Percentiles rank a stretch among this genome's conserved stretches.
Evolutionary conservation across 257 asterid genomes (phyloP).

Genomic region (Paulownia fortunei): DNA sequence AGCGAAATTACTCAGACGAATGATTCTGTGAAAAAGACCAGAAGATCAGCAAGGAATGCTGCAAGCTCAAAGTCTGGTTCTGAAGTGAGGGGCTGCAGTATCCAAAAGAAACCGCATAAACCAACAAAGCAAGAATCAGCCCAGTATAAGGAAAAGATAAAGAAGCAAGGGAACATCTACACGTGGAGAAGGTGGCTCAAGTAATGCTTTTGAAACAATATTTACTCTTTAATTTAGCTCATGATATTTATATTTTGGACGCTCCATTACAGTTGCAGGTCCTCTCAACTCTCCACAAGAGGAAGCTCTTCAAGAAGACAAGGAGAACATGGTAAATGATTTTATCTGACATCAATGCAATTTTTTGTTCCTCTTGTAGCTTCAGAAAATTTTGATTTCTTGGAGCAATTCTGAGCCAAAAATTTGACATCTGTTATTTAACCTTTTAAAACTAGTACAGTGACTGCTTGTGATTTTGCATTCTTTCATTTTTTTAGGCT

Average conservation of each 20-base stretch:
- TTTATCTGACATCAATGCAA: too few relatives aligned
- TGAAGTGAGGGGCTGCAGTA: slow-evolving; percentile 35
- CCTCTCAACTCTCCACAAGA: slow-evolving; percentile 37
- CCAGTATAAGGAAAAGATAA: slow-evolving; percentile 35
- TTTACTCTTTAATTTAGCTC: too few relatives aligned
- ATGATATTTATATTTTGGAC: not conserved
- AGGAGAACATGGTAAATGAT: slow-evolving; percentile 61
- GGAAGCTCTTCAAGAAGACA: slow-evolving; percentile 54
- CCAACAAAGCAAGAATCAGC: slow-evolving; percentile 48
- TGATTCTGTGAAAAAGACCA: slow-evolving; percentile 35
- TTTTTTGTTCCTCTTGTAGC: too few relatives aligned
- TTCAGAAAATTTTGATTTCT: too few relatives aligned
- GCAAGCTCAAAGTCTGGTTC: slow-evolving; percentile 35
- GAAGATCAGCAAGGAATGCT: slow-evolving; percentile 42
- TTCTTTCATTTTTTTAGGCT: too few relatives aligned
- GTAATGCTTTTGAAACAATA: not conserved
- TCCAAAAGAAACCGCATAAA: slow-evolving; percentile 49
- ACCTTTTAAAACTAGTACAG: too few relatives aligned
- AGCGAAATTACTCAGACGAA: slow-evolving; percentile 32
- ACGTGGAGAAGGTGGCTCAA: slow-evolving; percentile 44
- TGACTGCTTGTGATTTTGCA: too few relatives aligned
- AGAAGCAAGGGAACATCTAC: slow-evolving; percentile 51
- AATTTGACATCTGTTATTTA: too few relatives aligned
- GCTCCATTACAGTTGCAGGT: slow-evolving; percentile 37
- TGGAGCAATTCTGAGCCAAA: not conserved